Base-by-base conservation (phyloP, 176 grass and related monocot genomes). In the Triticum aestivum region DNA sequence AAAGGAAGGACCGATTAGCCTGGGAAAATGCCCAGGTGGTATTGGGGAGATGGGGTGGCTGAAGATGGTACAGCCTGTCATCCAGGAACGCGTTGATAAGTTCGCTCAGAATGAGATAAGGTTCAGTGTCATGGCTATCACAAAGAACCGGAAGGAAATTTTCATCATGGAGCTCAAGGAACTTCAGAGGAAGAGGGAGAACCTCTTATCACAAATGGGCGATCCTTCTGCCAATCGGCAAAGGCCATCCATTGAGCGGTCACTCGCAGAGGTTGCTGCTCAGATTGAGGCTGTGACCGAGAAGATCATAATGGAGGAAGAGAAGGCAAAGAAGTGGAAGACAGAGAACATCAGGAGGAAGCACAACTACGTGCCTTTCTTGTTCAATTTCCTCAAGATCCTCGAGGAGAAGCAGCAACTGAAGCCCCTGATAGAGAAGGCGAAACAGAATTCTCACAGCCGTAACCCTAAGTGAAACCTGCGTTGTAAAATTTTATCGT, bases 251-350 rank as follows among this genome's bases (percentile, higher is more conserved):
- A 80, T 96, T 45, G 91, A 99, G 68, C 88, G 80, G 85, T 94
- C 93, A 0, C 88, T 96, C 1, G 85, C 94, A 8, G 97, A 99
- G 89, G 97, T 99, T 21, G 92, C 97, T 61, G 84, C 88, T 73
- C 87, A 90, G 23, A 99, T 99, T 6, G 97, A 99, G 79, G 86
- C 78, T 64, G 97, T 92, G 61, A 99, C 92, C 0, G 92, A 99
- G 92, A 99, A 96, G 80, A 99, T 96, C 84, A 92, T 99, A 89
- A 99, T 96, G 94, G 97, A 99, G 85, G 94, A 98, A 84, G 96
- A 98, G 69, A 98, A 99, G 88, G 78, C 87, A 13, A 99, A 99
- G 69, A 99, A 96, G 82, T 99, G 97, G 97, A 98, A 94, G 61
- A 94, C 82, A 15, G 97, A 94, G 87, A 99, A 99, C 74, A 83